These are phyloP conservation scores for Trichocladium antarcticum DNA, from an alignment of 495 filamentous ascomycete species.

Conservation along the genomic window DNA sequence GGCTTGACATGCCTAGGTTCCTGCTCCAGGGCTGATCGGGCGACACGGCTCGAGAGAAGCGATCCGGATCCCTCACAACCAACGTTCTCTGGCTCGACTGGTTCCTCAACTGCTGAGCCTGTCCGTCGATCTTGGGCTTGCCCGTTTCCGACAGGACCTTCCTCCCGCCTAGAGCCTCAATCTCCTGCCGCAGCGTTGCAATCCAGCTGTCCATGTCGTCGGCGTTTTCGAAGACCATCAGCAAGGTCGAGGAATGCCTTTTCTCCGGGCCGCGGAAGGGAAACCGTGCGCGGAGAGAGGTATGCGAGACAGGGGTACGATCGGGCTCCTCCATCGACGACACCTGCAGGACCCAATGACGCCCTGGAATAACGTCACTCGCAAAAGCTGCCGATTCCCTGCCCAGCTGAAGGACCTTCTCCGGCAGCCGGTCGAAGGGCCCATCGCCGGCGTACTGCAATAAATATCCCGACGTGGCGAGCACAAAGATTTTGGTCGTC, in stretches of 20 bases:
- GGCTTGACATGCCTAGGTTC: slow-evolving; percentile 6
- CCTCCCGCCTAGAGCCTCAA: slow-evolving; percentile 58
- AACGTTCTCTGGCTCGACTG: slow-evolving; percentile 42
- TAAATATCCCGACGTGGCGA: slow-evolving; percentile 72
- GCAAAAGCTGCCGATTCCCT: slow-evolving; percentile 86
- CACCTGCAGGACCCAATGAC: slow-evolving; percentile 85
- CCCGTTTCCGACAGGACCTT: slow-evolving; percentile 52
- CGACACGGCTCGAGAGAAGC: slow-evolving; percentile 30
- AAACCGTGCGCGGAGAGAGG: slow-evolving; percentile 60
- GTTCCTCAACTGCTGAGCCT: slow-evolving; percentile 31
- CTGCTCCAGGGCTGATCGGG: slow-evolving; percentile 27
- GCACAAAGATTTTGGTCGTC: slow-evolving; percentile 71
- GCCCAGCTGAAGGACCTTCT: slow-evolving; percentile 74
- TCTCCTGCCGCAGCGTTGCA: slow-evolving; percentile 51
- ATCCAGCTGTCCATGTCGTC: slow-evolving; percentile 85
- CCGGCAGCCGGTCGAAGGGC: slow-evolving; percentile 66
- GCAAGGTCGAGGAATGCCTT: slow-evolving; percentile 52
- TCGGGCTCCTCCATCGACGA: slow-evolving; percentile 63
- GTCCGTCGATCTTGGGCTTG: slow-evolving; percentile 30
- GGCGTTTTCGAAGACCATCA: slow-evolving; percentile 71
- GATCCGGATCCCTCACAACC: slow-evolving; percentile 41
- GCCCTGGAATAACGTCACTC: slow-evolving; percentile 83
- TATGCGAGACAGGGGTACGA: slow-evolving; percentile 40
- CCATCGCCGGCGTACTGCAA: slow-evolving; percentile 82
- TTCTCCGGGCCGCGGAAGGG: slow-evolving; percentile 54